Evolutionary conservation across 257 asterid species (phyloP).

Genomic region (Solanum arcanum): DNA sequence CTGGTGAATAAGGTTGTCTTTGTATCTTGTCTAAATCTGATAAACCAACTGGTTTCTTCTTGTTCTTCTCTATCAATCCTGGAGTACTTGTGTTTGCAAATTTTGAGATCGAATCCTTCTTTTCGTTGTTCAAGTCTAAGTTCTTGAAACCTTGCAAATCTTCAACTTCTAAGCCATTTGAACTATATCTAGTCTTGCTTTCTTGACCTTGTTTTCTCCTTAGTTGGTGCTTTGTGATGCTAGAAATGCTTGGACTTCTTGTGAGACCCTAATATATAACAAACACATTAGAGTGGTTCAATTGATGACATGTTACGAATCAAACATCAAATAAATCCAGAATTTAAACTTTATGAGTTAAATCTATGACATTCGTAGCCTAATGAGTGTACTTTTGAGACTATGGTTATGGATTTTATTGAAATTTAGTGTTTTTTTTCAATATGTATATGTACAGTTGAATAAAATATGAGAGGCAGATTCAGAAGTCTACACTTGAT

Average conservation of each 20-base stretch:
- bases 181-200: conserved; percentile 14
- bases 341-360: background rate
- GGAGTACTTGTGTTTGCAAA: background rate
- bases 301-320: background rate
- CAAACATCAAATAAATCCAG: background rate
- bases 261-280: conserved; percentile 16
- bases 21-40: background rate
- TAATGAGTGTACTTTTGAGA: background rate
- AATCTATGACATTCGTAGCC: background rate
- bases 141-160: conserved; percentile 32
- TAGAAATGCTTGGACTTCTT: conserved; percentile 22
- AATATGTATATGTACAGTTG: no score
- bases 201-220: conserved; percentile 26
- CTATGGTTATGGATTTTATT: background rate
- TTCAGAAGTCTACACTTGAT: background rate
- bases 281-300: background rate
- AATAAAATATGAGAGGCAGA: background rate
- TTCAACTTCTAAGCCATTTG: conserved; percentile 17
- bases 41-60: conserved; percentile 1
- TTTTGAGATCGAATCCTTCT: conserved; percentile 3
- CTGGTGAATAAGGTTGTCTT: conserved; percentile 25
- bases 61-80: conserved; percentile 10
- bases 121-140: conserved; percentile 22
- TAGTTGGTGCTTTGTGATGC: conserved; percentile 18
- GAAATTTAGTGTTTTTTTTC: background rate